Conservation (phyloP, 345 rosid species). For the Gossypium sturtianum region DNA sequence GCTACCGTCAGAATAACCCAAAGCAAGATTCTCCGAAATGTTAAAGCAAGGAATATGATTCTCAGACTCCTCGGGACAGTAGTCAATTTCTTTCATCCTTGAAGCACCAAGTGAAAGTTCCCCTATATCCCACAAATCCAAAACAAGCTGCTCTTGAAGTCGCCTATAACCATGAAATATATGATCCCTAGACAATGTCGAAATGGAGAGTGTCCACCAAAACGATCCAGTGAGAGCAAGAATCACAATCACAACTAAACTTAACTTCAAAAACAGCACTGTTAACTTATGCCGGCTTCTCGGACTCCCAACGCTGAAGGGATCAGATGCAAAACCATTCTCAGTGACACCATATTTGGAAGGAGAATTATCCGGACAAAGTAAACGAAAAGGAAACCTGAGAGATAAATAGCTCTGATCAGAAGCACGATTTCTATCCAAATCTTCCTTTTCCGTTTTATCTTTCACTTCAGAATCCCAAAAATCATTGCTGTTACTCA, state of each 20-base stretch:
- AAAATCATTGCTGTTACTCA: conserved; percentile 53
- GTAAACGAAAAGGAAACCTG: conserved; percentile 55
- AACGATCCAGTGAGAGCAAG: conserved; percentile 75
- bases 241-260: conserved; percentile 64
- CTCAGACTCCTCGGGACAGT: conserved; percentile 64
- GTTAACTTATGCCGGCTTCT: conserved; percentile 59
- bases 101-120: conserved; percentile 79
- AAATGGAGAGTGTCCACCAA: conserved; percentile 90
- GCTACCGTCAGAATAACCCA: conserved; percentile 44
- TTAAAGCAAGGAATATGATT: conserved; percentile 87
- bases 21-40: conserved; percentile 47
- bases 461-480: conserved; percentile 77
- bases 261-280: conserved; percentile 54
- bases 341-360: conserved; percentile 51
- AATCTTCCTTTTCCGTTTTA: conserved; percentile 63
- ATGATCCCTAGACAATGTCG: conserved; percentile 62
- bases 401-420: conserved; percentile 38
- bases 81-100: conserved; percentile 66
- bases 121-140: conserved; percentile 86
- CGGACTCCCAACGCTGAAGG: conserved; percentile 37
- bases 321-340: conserved; percentile 57
- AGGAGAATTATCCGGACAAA: conserved; percentile 47
- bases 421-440: conserved; percentile 48
- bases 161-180: conserved; percentile 70
- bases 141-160: conserved; percentile 82